Percentiles rank a stretch among this genome's conserved stretches.
These are phyloP conservation scores for Ochetophila trinervis DNA, from an alignment of 306 rosid genomes.

Conservation along the genomic window DNA sequence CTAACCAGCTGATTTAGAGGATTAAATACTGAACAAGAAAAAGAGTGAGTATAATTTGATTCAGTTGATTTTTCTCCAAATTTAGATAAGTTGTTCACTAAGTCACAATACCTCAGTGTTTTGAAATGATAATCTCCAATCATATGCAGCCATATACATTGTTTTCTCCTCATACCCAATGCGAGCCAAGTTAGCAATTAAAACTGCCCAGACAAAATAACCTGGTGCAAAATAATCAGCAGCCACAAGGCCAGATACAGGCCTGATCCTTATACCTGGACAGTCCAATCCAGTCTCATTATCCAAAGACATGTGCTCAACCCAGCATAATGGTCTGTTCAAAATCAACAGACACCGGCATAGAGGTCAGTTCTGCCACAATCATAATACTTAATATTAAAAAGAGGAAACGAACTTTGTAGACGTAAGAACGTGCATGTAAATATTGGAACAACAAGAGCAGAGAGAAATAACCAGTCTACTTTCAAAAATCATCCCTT, in stretches of 20 bases:
- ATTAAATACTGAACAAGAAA: background rate
- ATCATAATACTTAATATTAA: too few species aligned
- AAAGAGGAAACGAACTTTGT: background rate
- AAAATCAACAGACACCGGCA: slow-evolving; percentile 17
- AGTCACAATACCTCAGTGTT: slow-evolving; percentile 67
- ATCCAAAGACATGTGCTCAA: slow-evolving; percentile 80
- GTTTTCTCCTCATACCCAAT: slow-evolving; percentile 86
- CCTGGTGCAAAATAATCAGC: slow-evolving; percentile 94
- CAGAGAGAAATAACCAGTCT: too few species aligned
- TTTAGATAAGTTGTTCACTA: background rate
- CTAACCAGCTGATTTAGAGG: background rate
- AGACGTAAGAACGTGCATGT: background rate
- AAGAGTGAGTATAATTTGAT: slow-evolving; percentile 3
- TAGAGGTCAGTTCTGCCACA: background rate
- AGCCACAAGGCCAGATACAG: slow-evolving; percentile 94
- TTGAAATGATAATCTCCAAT: slow-evolving; percentile 85
- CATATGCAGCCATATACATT: slow-evolving; percentile 90
- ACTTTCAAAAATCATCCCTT: too few species aligned
- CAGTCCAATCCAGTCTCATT: slow-evolving; percentile 81
- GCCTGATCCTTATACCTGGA: slow-evolving; percentile 71
- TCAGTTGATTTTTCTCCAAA: slow-evolving; percentile 10
- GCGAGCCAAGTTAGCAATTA: slow-evolving; percentile 86
- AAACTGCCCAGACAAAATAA: slow-evolving; percentile 90
- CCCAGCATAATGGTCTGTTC: slow-evolving; percentile 79
- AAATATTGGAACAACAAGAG: background rate